Evolutionary conservation across 352 stramenopile genomes (phyloP).

Genomic region (Globisporangium parvum): DNA sequence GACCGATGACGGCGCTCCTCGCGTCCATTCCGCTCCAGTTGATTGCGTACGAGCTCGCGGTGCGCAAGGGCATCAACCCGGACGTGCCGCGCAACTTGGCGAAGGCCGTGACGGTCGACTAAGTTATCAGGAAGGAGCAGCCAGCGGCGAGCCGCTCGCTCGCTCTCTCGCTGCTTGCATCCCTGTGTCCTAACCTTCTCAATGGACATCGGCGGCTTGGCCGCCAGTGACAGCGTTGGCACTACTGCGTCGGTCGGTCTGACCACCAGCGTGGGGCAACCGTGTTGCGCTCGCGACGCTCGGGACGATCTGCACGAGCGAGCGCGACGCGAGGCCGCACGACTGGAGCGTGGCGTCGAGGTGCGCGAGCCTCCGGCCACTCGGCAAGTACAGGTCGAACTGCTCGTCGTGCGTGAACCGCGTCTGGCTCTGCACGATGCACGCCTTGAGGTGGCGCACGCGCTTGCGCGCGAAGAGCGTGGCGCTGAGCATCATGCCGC

Average conservation of each 20-base stretch:
- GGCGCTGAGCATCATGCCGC: conserved; percentile 38
- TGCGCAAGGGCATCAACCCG: conserved; percentile 96
- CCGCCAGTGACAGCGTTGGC: no score
- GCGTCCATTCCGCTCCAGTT: conserved; percentile 96
- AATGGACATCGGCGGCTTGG: no score
- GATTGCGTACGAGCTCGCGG: conserved; percentile 97
- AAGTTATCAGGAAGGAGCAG: conserved; percentile 27
- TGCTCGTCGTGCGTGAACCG: conserved; percentile 39
- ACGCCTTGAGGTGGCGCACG: conserved; percentile 48
- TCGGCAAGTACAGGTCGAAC: conserved; percentile 48
- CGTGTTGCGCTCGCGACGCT: no score
- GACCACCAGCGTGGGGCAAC: no score
- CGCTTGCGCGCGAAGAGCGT: conserved; percentile 35
- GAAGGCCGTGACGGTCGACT: conserved; percentile 99
- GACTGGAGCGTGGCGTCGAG: conserved; percentile 31
- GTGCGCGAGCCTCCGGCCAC: conserved; percentile 25
- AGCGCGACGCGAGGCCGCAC: conserved; percentile 32
- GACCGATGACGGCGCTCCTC: conserved; percentile 94
- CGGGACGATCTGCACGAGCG: conserved; percentile 41
- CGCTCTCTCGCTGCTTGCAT: no score
- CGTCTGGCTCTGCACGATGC: conserved; percentile 31
- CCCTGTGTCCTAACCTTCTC: no score
- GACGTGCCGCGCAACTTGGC: conserved; percentile 97
- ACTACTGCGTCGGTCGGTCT: no score
- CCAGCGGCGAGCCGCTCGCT: no score